Conservation (phyloP, 495 filamentous ascomycete genomes). For the Penicillium salamii region DNA sequence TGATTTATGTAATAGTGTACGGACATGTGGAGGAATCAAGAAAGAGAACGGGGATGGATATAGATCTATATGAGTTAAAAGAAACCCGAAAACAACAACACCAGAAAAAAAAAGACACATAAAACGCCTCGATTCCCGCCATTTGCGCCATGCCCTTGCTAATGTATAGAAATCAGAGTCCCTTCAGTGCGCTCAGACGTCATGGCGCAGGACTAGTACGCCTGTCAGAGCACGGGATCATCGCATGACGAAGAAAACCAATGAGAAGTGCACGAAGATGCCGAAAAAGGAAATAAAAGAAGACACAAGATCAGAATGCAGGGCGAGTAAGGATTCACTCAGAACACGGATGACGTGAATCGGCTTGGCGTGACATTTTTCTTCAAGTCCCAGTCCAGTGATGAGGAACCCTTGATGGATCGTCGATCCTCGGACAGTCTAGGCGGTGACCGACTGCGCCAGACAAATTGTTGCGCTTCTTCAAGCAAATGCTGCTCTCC, state of each 20-base stretch:
- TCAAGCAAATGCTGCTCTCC: constrained; percentile 24
- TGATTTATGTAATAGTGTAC: no score
- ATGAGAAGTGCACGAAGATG: not conserved
- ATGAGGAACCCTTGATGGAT: constrained; percentile 2
- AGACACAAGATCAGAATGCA: not conserved
- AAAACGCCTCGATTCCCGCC: not conserved
- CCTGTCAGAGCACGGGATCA: not conserved
- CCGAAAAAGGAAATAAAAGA: not conserved
- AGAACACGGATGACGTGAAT: not conserved
- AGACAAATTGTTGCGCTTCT: constrained; percentile 23
- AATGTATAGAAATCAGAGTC: not conserved
- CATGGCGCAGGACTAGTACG: not conserved
- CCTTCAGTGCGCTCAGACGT: constrained; percentile 1
- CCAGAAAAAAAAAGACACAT: not conserved
- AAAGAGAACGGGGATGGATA: no score
- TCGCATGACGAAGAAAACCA: not conserved
- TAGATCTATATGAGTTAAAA: no score
- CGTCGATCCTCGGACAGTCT: not conserved
- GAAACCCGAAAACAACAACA: not conserved
- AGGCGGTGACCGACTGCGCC: constrained; percentile 15
- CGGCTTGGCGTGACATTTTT: not conserved
- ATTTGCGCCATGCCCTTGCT: not conserved
- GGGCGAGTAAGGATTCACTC: not conserved
- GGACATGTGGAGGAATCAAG: no score
- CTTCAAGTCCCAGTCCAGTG: constrained; percentile 1